Evolutionary conservation across 495 filamentous ascomycete genomes (phyloP).

Genomic region (Neurospora terricola): DNA sequence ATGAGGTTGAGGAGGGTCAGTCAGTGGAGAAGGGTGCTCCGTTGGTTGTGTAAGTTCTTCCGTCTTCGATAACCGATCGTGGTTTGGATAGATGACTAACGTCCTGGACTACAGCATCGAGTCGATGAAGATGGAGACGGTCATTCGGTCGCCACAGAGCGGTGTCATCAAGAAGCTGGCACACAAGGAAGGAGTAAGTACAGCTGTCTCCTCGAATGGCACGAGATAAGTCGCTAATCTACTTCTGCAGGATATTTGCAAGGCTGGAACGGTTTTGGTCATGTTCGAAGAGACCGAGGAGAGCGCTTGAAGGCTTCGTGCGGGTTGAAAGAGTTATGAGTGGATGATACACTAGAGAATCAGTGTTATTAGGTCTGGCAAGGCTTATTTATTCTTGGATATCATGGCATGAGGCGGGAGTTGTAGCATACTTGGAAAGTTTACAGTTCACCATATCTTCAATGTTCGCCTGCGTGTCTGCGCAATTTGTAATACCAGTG

Average conservation of each 20-base stretch:
- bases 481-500: background rate
- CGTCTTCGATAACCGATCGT: background rate
- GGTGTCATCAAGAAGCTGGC: slow-evolving; percentile 74
- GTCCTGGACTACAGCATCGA: slow-evolving; percentile 50
- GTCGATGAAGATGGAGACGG: slow-evolving; percentile 99
- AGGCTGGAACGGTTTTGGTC: slow-evolving; percentile 46
- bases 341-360: background rate
- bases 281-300: slow-evolving; percentile 36
- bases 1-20: slow-evolving; percentile 73
- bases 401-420: background rate
- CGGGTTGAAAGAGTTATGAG: background rate
- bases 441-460: background rate
- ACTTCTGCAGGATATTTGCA: slow-evolving; percentile 43
- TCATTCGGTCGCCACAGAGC: slow-evolving; percentile 79
- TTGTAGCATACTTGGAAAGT: background rate
- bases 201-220: background rate
- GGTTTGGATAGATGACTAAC: background rate
- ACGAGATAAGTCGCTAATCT: slow-evolving; percentile 6
- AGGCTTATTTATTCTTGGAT: background rate
- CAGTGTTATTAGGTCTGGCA: background rate
- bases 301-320: background rate
- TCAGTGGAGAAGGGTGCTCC: slow-evolving; percentile 75
- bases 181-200: slow-evolving; percentile 76
- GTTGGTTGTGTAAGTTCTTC: slow-evolving; percentile 60
- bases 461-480: background rate